phyloP scores from a whole-genome alignment of 2,329 filamentous ascomycete species.

The Magnaporthiopsis rhizophila region DNA sequence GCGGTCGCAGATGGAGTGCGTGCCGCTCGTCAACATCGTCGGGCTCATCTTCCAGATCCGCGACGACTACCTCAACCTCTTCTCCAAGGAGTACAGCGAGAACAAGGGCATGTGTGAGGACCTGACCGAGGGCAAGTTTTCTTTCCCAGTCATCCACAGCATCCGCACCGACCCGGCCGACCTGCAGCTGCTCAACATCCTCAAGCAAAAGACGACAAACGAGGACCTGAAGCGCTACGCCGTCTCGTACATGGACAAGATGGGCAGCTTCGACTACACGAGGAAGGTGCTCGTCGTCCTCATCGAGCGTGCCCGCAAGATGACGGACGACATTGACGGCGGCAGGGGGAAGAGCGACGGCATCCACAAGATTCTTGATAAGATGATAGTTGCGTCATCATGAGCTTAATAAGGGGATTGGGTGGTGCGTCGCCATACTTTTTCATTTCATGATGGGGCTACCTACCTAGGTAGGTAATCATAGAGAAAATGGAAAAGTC shows the following conservation, averaged over 20 bases:
- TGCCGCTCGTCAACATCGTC: conserved; percentile 76
- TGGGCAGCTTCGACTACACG: conserved; percentile 84
- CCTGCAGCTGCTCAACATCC: conserved; percentile 79
- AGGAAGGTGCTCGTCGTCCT: conserved; percentile 57
- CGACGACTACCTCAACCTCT: conserved; percentile 90
- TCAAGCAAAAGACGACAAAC: conserved; percentile 82
- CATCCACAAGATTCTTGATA: conserved; percentile 61
- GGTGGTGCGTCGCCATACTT: no score
- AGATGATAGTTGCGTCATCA: conserved; percentile 39
- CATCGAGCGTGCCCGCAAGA: conserved; percentile 51
- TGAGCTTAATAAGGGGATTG: not conserved
- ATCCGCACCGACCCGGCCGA: conserved; percentile 70
- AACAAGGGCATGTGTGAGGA: conserved; percentile 96
- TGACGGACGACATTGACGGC: conserved; percentile 58
- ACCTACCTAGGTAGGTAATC: no score
- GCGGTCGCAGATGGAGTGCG: conserved; percentile 52
- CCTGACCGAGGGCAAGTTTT: conserved; percentile 94
- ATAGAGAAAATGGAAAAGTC: no score
- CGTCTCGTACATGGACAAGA: conserved; percentile 81
- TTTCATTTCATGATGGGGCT: no score
- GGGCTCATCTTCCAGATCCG: conserved; percentile 86
- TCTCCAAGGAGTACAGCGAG: conserved; percentile 62
- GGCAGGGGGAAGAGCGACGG: conserved; percentile 47
- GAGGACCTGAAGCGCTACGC: conserved; percentile 88
- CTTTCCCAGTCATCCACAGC: conserved; percentile 89